phyloP scores from a whole-genome alignment of 495 filamentous ascomycete genomes.

The Penicillium coprophilum region DNA sequence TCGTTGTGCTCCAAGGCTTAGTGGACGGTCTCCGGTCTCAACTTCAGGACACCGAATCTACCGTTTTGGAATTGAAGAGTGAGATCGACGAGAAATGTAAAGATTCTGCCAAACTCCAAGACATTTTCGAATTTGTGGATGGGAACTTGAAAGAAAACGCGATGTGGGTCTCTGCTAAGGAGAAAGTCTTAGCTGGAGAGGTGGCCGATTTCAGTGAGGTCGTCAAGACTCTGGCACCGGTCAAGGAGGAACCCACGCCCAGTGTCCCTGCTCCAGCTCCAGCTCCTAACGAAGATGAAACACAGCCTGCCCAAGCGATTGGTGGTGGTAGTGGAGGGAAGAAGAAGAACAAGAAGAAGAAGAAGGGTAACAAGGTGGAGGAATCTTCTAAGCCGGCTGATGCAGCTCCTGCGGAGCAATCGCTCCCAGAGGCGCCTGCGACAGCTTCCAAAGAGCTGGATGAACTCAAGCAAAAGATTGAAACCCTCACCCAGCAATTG shows the following conservation, averaged over 20 bases:
- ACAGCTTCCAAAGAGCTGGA: conserved; percentile 28
- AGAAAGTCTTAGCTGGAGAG: conserved; percentile 33
- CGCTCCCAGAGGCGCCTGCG: conserved; percentile 11
- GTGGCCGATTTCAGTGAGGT: conserved; percentile 39
- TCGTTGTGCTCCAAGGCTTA: conserved; percentile 51
- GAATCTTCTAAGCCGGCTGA: conserved; percentile 39
- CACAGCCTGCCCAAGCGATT: conserved; percentile 24
- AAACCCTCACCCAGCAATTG: conserved; percentile 59
- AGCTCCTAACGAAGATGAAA: conserved; percentile 21
- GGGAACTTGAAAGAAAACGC: conserved; percentile 33
- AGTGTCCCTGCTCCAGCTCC: conserved; percentile 11
- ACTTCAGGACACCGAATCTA: conserved; percentile 48
- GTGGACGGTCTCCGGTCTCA: conserved; percentile 53
- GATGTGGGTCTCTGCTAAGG: conserved; percentile 39
- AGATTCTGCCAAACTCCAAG: conserved; percentile 29
- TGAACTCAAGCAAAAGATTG: conserved; percentile 53
- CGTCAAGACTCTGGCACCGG: conserved; percentile 31
- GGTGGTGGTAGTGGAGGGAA: conserved; percentile 41
- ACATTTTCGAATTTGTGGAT: conserved; percentile 42
- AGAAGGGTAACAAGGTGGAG: conserved; percentile 67
- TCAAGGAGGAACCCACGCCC: conserved; percentile 13
- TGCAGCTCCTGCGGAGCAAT: conserved; percentile 19
- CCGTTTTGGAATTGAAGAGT: conserved; percentile 42
- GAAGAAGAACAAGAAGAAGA: conserved; percentile 91
- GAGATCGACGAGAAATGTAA: conserved; percentile 41